Base-by-base conservation (phyloP, 202 grass and related monocot genomes). In the Cymbopogon flexuosus region DNA sequence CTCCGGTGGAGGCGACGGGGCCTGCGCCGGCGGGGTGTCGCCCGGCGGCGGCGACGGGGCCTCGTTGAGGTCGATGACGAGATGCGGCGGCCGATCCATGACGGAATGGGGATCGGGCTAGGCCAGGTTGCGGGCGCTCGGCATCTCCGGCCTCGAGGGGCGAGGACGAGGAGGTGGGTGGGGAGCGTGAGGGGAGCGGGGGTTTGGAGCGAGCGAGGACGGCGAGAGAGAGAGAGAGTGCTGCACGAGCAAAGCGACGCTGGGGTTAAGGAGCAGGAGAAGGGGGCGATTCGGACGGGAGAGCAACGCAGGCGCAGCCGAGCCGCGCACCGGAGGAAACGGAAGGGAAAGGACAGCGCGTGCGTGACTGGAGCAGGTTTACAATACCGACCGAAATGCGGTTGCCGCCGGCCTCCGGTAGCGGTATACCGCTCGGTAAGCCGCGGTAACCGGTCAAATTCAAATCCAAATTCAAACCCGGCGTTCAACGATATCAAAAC, bases 61-160 rank as follows among this genome's bases (percentile, higher is more conserved):
- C 87, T 93, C 92, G 88, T 99, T 99, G 87, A 99, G 96, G 90
- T 98, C 92, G 84, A 95, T 93, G 79, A 41, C 78, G 69, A 98
- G 81, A 64, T 76, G 90, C 75, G 77, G 62, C 41, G 82, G 92
- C 21, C 95, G 95, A 83, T 90, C 87, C 87, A 84, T 88, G 62
- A 42, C 21, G 29, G 41, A 81, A 54, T 78, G 86, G 37, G 87
- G 62, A 79, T 88, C 83, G 72, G 69, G 60, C 40, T 79, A 76
- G 51, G 62, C 34, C 74, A 47, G 35, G 57, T 14, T 34, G 30
- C 31, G 72, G 70, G 14, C 22, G 78, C 57, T 68, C n/a, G 65
- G 22, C 65, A 93, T 84, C 27, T 27, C 27, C 27, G 41, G 68
- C 35, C 49, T 24, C 69, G 79, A 81, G 64, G 19, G 5, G 9